These are phyloP conservation scores for Golovinomyces cichoracearum DNA, from an alignment of 2,329 filamentous ascomycete species.

Conservation along the genomic window DNA sequence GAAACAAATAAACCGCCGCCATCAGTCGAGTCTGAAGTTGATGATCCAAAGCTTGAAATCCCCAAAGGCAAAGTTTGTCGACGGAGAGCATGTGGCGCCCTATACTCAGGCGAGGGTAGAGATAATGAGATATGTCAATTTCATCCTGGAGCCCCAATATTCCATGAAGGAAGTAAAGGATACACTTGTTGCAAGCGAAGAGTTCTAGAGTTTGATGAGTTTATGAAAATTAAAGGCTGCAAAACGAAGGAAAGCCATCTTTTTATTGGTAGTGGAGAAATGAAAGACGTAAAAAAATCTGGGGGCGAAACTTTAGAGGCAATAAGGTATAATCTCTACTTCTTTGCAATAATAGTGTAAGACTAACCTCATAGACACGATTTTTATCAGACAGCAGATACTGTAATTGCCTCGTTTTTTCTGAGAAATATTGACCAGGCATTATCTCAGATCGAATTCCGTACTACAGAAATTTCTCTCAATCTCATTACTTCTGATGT, in stretches of 20 bases:
- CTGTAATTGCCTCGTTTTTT: conserved; percentile 76
- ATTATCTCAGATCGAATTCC: conserved; percentile 45
- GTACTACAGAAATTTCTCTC: conserved; percentile 34
- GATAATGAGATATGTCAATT: conserved; percentile 58
- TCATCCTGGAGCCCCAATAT: conserved; percentile 74
- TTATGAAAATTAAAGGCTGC: conserved; percentile 86
- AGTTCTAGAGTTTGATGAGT: conserved; percentile 91
- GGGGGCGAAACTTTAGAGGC: conserved; percentile 54
- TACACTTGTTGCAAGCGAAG: conserved; percentile 91
- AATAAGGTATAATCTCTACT: conserved; percentile 34
- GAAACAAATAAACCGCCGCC: conserved; percentile 25
- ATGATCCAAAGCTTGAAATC: conserved; percentile 51
- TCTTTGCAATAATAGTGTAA: neutral
- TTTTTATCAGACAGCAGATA: conserved; percentile 75
- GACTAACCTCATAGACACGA: conserved; percentile 32
- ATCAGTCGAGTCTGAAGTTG: conserved; percentile 57
- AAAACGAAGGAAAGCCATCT: conserved; percentile 57
- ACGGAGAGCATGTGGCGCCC: conserved; percentile 44
- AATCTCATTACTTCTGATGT: conserved; percentile 68
- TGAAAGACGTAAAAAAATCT: conserved; percentile 25
- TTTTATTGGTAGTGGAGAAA: conserved; percentile 53
- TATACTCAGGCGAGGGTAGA: conserved; percentile 34
- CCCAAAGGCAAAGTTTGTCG: conserved; percentile 52
- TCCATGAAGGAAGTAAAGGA: conserved; percentile 95
- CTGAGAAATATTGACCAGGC: conserved; percentile 90